Base-by-base conservation (phyloP, 495 filamentous ascomycete species). In the Thermothielavioides terrestris region DNA sequence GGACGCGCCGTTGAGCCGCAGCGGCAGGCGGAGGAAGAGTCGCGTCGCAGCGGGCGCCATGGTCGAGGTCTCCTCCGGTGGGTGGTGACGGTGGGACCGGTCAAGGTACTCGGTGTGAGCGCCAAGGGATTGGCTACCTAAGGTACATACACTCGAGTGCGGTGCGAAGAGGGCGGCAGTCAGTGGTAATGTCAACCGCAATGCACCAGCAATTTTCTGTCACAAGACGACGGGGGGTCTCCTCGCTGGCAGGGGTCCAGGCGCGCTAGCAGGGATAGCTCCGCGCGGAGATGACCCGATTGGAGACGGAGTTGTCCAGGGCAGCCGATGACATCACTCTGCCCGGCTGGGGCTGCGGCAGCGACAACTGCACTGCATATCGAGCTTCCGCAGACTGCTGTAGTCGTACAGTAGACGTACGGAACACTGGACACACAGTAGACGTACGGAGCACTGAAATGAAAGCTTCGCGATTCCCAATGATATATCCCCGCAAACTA, bases 31-130 rank as follows among this genome's bases (percentile, higher is more conserved):
- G 12, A 58, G 43, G n/a, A 47, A 48, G 9, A 55, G 28, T 45
- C 56, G 42, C 20, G 52, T 52, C 20, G 57, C n/a, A n/a, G n/a
- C 39, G 22, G 56, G 43, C 28, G 56, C 53, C 57, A 60, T 60
- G n/a, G 8, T 46, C 32, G 42, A 18, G 28, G 14, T 14, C 30
- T 40, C 42, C 30, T 40, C 42, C 17, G 8, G 18, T 22, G 9
- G 37, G 12, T 21, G 42, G 22, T 1, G 41, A 30, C 0, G 34
- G 52, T 2, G 28, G 39, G 1, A 11, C 12, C 17, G 26, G 9
- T 0, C 27, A 15, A 11, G 36, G 38, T 18, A 31, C 3, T 6
- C 18, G 43, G 40, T 37, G 41, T 31, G 46, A 17, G 30, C 42
- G 46, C 34, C 46, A 41, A 1, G 40, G 41, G 22, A 54, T 32